These are phyloP conservation scores for Knoxia roxburghii DNA, from an alignment of 257 asterid species.

Conservation along the genomic window DNA sequence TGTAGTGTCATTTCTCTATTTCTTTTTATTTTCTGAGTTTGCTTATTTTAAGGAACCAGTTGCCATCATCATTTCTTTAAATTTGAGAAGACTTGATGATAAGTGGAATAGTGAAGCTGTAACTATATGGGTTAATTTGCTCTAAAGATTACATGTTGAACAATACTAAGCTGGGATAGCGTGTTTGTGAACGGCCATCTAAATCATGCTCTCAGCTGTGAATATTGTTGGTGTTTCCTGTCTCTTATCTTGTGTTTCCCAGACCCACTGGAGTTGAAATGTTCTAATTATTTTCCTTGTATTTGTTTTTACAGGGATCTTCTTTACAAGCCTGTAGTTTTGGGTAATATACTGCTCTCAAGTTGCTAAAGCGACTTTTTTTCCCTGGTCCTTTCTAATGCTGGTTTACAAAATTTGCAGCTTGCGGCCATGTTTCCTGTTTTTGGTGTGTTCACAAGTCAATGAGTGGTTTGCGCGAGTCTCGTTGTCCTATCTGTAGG, in stretches of 20 bases:
- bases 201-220: not conserved
- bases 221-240: not conserved
- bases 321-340: constrained; percentile 48
- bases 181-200: not conserved
- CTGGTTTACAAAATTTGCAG: constrained; percentile 21
- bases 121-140: not conserved
- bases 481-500: constrained; percentile 50
- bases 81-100: not conserved
- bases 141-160: not conserved
- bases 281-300: not conserved
- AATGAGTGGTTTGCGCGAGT: constrained; percentile 35
- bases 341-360: constrained; percentile 30
- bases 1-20: not conserved
- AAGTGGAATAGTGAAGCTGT: constrained; percentile 1
- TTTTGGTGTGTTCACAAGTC: constrained; percentile 52
- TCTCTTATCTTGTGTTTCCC: not conserved
- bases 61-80: not conserved
- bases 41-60: not conserved
- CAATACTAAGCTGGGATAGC: not conserved
- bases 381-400: constrained; percentile 6
- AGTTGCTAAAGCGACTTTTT: not conserved
- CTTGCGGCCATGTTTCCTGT: constrained; percentile 55
- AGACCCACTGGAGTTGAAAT: not conserved
- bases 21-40: too few relatives aligned
- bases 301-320: constrained; percentile 39